Base-by-base conservation (phyloP, 163 green algal genomes). In the Scenedesmus sp. region DNA sequence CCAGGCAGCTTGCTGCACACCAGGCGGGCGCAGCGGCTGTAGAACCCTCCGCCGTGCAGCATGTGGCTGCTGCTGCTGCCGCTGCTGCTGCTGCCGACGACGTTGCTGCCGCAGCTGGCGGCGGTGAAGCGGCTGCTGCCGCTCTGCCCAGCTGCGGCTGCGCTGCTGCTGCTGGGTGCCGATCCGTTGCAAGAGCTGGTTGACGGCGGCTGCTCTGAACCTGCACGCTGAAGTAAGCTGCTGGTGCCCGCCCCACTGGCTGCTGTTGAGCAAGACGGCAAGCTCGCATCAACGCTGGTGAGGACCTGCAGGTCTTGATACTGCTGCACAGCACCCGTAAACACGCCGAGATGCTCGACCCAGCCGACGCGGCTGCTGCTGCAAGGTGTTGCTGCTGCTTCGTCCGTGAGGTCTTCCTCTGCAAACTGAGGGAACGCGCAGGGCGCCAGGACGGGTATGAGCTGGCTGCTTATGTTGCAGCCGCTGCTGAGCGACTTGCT, bases 1-100 rank as follows among this genome's bases (percentile, higher is more conserved):
- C 92, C 94, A 13, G 94, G 93, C 86, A 95, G 65, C 65, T 93
- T 40, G 93, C 93, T 0, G 59, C 89, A 42, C 86, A 95, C 6
- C 93, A 96, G 91, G 85, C 92, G 89, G 93, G 94, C 72, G 83
- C 84, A 76, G 94, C 95, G 53, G 94, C 94, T 10, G 59, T 65
- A 51, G 43, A 82, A 20, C 68, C 95, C 35, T 93, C 93, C 94
- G 92, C 2, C 93, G 95, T 91, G 93, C 93, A 81, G 93, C 93
- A 42, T 94, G 94, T 83, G 90, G 93, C 94, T 49, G 85, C 72
- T 15, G 88, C 95, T 42, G 92, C 93, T 3, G 93, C 94, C 43
- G 85, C 72, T 15, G 88, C 95, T 42, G 92, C 93, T 3, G 88
- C 42, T 10, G 44, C 89, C 0, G 87, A 87, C 1, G 91, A 96